Conservation (phyloP, 2,329 filamentous ascomycete species). For the Fusarium poae region DNA sequence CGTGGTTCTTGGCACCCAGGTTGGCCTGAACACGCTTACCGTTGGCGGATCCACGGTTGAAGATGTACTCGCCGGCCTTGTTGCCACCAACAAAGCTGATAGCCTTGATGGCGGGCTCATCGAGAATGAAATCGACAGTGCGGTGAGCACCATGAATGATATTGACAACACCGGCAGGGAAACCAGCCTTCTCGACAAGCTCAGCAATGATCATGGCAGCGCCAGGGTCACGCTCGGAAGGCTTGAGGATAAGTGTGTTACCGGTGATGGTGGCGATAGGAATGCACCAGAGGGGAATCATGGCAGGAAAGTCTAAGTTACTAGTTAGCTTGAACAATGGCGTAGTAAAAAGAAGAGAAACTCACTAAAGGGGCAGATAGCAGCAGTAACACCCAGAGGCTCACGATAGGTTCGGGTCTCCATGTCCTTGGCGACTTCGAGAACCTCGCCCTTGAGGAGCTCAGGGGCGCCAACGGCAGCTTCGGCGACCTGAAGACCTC, state of each 20-base stretch:
- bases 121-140: slow-evolving; percentile 88
- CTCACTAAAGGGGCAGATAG: slow-evolving; percentile 89
- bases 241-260: slow-evolving; percentile 88
- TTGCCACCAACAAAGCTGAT: slow-evolving; percentile 89
- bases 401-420: slow-evolving; percentile 86
- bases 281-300: slow-evolving; percentile 94
- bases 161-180: slow-evolving; percentile 85
- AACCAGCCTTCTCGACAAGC: slow-evolving; percentile 82
- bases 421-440: slow-evolving; percentile 92
- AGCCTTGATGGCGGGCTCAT: slow-evolving; percentile 87
- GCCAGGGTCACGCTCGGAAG: slow-evolving; percentile 86
- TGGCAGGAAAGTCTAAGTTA: slow-evolving; percentile 83
- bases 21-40: slow-evolving; percentile 92
- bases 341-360: slow-evolving; percentile 28
- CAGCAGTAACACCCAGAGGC: slow-evolving; percentile 83
- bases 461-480: slow-evolving; percentile 84
- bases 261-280: slow-evolving; percentile 86
- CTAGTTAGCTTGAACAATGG: slow-evolving; percentile 18
- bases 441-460: slow-evolving; percentile 83
- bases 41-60: slow-evolving; percentile 80
- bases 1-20: slow-evolving; percentile 90
- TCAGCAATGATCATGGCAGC: slow-evolving; percentile 88
- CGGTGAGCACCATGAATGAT: slow-evolving; percentile 84
- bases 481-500: slow-evolving; percentile 87
- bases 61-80: slow-evolving; percentile 91